A percentile compares a stretch with the other conserved stretches of the same genome.
phyloP scores from a whole-genome alignment of 73 alveolate genomes.

The Paramecium pentaurelia region DNA sequence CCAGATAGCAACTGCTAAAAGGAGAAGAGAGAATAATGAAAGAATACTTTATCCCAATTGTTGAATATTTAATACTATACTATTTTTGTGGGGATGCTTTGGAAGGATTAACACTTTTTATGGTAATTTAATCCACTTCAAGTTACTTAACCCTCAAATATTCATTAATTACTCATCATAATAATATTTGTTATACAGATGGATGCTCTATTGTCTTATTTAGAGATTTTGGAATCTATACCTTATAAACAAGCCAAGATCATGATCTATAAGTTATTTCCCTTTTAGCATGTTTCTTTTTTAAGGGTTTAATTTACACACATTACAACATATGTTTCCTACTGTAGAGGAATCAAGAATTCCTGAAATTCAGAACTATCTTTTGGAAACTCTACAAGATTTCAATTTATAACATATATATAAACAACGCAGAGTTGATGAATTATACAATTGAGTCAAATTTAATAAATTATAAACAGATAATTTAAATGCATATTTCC shows the following conservation, averaged over 20 bases:
- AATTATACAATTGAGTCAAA: background rate
- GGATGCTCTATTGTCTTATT: background rate
- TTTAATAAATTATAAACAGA: background rate
- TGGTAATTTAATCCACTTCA: background rate
- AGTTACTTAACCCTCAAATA: background rate
- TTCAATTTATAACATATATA: background rate
- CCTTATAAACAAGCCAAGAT: background rate
- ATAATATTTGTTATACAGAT: background rate
- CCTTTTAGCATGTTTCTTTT: slow-evolving; percentile 1
- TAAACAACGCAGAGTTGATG: background rate
- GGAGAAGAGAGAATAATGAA: background rate
- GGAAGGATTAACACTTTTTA: background rate
- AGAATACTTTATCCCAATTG: background rate
- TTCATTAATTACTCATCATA: background rate
- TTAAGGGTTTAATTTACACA: background rate
- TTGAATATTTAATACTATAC: background rate
- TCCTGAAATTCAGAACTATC: background rate
- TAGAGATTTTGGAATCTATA: slow-evolving; percentile 29
- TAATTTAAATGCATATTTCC: background rate
- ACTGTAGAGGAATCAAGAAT: background rate
- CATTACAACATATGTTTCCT: background rate
- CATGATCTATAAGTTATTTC: background rate
- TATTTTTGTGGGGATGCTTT: background rate
- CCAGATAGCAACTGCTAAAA: background rate
- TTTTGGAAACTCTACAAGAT: background rate